Percentiles rank a stretch among this genome's conserved stretches.
These are phyloP conservation scores for Ustilago bromivora DNA, from an alignment of 1,284 basidiomycete genomes.

Conservation along the genomic window DNA sequence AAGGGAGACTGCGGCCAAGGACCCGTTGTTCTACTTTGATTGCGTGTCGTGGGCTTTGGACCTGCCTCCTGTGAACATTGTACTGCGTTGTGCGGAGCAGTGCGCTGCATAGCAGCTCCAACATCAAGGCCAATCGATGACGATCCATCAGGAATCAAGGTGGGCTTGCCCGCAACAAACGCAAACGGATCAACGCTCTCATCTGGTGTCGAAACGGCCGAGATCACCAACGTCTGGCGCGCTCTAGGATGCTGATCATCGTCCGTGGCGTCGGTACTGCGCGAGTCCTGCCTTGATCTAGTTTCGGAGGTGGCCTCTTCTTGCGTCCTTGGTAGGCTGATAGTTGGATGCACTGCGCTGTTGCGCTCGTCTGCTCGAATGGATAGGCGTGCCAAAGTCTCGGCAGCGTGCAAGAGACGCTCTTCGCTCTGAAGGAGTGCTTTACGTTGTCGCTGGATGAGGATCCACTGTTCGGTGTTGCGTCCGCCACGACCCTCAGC, in stretches of 20 bases:
- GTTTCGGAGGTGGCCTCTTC: constrained; percentile 2
- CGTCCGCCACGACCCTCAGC: constrained; percentile 17
- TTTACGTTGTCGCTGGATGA: constrained; percentile 38
- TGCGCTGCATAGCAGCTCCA: constrained; percentile 19
- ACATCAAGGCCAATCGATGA: not conserved
- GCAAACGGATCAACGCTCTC: constrained; percentile 26
- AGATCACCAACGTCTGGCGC: constrained; percentile 38
- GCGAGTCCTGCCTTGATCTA: constrained; percentile 36
- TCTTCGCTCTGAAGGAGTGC: constrained; percentile 37
- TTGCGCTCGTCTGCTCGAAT: constrained; percentile 39
- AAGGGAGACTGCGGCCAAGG: constrained; percentile 54
- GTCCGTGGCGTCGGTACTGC: constrained; percentile 33
- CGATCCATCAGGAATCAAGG: constrained; percentile 14
- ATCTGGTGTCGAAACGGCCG: constrained; percentile 37
- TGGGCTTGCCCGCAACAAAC: constrained; percentile 26
- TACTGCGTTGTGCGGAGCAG: constrained; percentile 20
- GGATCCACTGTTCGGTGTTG: constrained; percentile 48
- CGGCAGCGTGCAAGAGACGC: constrained; percentile 22
- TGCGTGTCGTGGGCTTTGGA: constrained; percentile 33
- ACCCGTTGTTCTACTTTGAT: constrained; percentile 39
- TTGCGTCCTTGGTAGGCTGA: constrained; percentile 4
- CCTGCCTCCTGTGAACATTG: constrained; percentile 1
- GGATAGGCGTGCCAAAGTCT: constrained; percentile 18
- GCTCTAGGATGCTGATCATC: constrained; percentile 18
- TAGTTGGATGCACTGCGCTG: constrained; percentile 10